These are phyloP conservation scores for Cordyceps javanica DNA, from an alignment of 2,329 filamentous ascomycete genomes.

Conservation along the genomic window DNA sequence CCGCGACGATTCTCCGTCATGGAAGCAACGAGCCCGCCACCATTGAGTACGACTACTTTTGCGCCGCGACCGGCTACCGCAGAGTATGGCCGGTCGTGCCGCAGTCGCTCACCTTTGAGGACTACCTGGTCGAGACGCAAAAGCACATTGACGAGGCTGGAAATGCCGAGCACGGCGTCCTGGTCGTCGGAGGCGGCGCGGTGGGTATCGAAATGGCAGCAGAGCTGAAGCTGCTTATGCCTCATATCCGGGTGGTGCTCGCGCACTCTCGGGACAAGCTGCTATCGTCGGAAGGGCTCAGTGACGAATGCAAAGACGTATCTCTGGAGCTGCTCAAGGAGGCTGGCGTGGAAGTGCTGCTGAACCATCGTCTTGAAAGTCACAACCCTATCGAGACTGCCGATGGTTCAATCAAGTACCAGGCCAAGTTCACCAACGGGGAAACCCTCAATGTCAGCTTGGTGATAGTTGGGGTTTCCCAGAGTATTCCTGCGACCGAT, in stretches of 20 bases:
- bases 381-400: slow-evolving; percentile 38
- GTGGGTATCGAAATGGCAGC: slow-evolving; percentile 79
- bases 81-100: slow-evolving; percentile 69
- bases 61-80: slow-evolving; percentile 64
- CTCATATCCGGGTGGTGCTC: slow-evolving; percentile 59
- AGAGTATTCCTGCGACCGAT: slow-evolving; percentile 52
- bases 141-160: slow-evolving; percentile 51
- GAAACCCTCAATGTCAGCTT: slow-evolving; percentile 53
- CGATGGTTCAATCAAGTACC: slow-evolving; percentile 34
- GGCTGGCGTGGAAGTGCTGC: slow-evolving; percentile 57
- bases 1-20: slow-evolving; percentile 47
- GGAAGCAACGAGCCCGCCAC: slow-evolving; percentile 35
- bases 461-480: slow-evolving; percentile 64
- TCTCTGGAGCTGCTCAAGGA: slow-evolving; percentile 53
- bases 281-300: slow-evolving; percentile 66
- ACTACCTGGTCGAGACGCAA: slow-evolving; percentile 56
- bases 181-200: slow-evolving; percentile 68
- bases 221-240: slow-evolving; percentile 64
- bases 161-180: slow-evolving; percentile 50
- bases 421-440: slow-evolving; percentile 55
- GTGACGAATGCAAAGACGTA: slow-evolving; percentile 61
- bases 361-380: slow-evolving; percentile 52
- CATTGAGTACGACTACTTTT: slow-evolving; percentile 64
- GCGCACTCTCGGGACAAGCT: slow-evolving; percentile 66
- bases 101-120: slow-evolving; percentile 52